Evolutionary conservation across 1,284 basidiomycete genomes (phyloP).

Genomic region (Ceratobasidium theobromae): DNA sequence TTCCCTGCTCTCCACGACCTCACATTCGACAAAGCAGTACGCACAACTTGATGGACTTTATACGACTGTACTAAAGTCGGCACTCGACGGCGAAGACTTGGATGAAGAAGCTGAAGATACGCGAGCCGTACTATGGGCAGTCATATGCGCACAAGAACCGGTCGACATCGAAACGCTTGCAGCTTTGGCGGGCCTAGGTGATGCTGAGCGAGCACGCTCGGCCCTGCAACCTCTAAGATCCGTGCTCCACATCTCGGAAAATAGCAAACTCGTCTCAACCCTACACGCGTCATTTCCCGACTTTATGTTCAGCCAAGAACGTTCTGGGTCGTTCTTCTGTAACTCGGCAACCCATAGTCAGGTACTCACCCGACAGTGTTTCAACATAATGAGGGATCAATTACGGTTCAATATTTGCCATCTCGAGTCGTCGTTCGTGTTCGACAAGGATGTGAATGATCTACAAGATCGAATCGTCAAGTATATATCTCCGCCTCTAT

Average conservation of each 20-base stretch:
- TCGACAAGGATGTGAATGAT: neutral
- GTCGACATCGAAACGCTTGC: neutral
- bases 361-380: neutral
- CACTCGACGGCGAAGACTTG: neutral
- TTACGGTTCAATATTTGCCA: constrained; percentile 9
- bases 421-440: neutral
- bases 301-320: neutral
- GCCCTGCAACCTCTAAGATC: neutral
- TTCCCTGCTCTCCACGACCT: neutral
- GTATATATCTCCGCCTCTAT: neutral
- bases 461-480: neutral
- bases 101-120: neutral
- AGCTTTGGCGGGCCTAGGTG: neutral
- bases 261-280: neutral
- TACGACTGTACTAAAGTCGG: neutral
- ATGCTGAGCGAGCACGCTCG: neutral
- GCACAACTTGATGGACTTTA: neutral
- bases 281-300: neutral
- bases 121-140: neutral
- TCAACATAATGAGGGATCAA: neutral
- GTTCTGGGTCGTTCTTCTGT: neutral
- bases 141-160: neutral
- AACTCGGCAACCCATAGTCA: neutral
- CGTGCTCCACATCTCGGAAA: neutral
- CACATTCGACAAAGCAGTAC: neutral